These are phyloP conservation scores for Trichoderma asperelloides DNA, from an alignment of 495 filamentous ascomycete genomes.

Conservation along the genomic window DNA sequence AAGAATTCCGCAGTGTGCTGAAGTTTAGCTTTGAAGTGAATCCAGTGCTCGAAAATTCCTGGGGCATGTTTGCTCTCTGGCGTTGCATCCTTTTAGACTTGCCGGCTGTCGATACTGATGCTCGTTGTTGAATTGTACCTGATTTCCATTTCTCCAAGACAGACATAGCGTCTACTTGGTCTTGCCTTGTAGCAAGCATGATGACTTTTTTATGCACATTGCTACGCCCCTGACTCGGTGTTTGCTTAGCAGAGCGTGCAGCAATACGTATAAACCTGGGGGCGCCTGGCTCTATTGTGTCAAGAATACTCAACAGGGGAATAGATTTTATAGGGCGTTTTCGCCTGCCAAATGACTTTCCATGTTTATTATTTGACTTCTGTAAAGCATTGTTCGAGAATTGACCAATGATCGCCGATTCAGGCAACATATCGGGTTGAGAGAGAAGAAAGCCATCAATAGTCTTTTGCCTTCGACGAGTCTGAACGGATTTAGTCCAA, in stretches of 20 bases:
- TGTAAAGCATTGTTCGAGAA: background rate
- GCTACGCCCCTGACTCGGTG: constrained; percentile 55
- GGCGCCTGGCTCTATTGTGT: constrained; percentile 50
- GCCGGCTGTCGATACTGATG: background rate
- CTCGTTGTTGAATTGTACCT: constrained; percentile 45
- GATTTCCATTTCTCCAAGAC: constrained; percentile 66
- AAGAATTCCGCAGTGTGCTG: background rate
- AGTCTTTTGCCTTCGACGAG: background rate
- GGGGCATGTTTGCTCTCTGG: background rate
- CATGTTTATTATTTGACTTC: background rate
- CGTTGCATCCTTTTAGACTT: background rate
- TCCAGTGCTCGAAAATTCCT: background rate
- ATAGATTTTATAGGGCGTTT: constrained; percentile 10
- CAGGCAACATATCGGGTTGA: background rate
- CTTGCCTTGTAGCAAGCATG: constrained; percentile 55
- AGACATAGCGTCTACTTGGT: constrained; percentile 66
- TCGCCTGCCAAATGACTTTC: background rate
- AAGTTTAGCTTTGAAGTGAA: background rate
- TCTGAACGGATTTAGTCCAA: background rate
- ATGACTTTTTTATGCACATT: constrained; percentile 71
- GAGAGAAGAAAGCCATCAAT: background rate
- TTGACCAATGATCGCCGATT: background rate
- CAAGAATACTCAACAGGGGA: constrained; percentile 61
- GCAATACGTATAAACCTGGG: constrained; percentile 77
- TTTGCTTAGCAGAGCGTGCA: constrained; percentile 54